Evolutionary conservation across 768 basidiomycete genomes (phyloP), one percentile per base, ranked within the genome.

Genomic region (Hydnomerulius pinastri): DNA sequence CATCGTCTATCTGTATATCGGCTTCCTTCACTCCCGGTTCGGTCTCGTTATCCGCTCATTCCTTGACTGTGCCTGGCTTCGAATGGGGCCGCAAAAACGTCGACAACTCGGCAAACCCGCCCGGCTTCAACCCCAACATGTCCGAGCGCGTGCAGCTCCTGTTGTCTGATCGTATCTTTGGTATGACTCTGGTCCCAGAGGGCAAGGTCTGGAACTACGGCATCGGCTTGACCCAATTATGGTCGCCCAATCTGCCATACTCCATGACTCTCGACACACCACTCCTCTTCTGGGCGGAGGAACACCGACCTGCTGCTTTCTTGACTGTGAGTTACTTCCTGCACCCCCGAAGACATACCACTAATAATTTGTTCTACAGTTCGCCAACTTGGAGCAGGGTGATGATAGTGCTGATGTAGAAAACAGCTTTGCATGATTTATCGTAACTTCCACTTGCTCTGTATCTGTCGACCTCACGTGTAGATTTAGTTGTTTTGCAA

Each of bases 91-190:
- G 96, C 60, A 98, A 97, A 76, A 96, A 95, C 59, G 73, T 78
- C 58, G 93, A 95, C 62, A 90, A 82, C 36, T 88, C 91, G 30
- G 78, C 82, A 30, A 92, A 91, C 65, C 92, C 92, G 52, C 75
- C 85, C 1, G 93, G 96, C 35, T 99, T 96, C 77, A 98, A 96
- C 70, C 92, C 94, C n/a, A 91, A 90, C 58, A 98, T 98, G 96
- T 96, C 93, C 2, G 95, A 96, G 67, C 86, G 93, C 20, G 93
- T 97, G 20, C 90, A 92, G 68, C 77, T 98, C 27, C 76, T 98
- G 50, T 75, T 98, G 20, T 98, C 95, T 15, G 97, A 99, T 65
- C 89, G 96, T 55, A 86, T 99, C 57, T 80, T 98, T 13, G 97
- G 95, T 20, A 94, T 95, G 85, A 96, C 93, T 0, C 74, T 98